Percentiles rank a stretch among this genome's conserved stretches.
phyloP scores from a whole-genome alignment of 1,284 basidiomycete genomes.

The Marasmius oreades region DNA sequence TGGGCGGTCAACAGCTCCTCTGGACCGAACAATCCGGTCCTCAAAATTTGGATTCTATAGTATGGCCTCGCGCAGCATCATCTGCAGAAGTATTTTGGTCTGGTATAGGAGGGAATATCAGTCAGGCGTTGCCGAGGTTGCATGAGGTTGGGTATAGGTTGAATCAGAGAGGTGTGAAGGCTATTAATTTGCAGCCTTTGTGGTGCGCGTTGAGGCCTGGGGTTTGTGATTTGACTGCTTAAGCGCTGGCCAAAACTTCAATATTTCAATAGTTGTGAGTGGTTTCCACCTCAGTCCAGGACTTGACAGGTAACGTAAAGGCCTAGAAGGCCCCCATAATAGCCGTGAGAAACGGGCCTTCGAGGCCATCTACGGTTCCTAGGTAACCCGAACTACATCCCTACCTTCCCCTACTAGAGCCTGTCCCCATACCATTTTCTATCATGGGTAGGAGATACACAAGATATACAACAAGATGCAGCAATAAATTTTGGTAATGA shows the following conservation, averaged over 20 bases:
- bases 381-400: too few species aligned
- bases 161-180: conserved; percentile 61
- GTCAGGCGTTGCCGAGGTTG: conserved; percentile 68
- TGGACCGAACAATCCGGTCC: conserved; percentile 79
- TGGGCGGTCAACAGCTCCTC: conserved; percentile 74
- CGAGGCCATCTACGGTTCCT: too few species aligned
- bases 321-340: too few species aligned
- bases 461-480: too few species aligned
- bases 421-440: too few species aligned
- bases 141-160: conserved; percentile 75
- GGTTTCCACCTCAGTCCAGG: too few species aligned
- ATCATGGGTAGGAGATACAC: too few species aligned
- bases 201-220: conserved; percentile 80
- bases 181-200: conserved; percentile 73
- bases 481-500: too few species aligned
- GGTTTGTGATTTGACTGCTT: conserved; percentile 48
- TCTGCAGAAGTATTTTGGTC: conserved; percentile 85
- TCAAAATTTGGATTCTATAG: conserved; percentile 65
- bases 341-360: too few species aligned
- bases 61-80: conserved; percentile 79
- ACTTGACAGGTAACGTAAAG: too few species aligned
- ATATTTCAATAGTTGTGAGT: too few species aligned
- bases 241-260: conserved; percentile 9
- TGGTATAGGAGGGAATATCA: conserved; percentile 53
- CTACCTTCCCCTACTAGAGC: too few species aligned